Evolutionary conservation across 768 basidiomycete species (phyloP).

Genomic region (Amanita fuliginea): DNA sequence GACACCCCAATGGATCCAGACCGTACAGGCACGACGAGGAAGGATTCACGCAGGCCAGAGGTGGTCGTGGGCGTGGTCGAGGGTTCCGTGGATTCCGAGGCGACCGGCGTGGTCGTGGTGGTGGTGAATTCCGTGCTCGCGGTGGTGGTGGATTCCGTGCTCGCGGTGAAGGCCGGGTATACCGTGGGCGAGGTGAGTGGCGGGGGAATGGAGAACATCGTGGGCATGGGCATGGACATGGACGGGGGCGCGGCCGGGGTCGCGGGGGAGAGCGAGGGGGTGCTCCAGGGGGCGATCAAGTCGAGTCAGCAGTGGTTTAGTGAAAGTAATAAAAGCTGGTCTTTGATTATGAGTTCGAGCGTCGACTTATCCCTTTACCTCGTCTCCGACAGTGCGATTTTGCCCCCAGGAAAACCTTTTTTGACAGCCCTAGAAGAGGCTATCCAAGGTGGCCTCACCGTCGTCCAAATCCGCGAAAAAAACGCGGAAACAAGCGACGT

Average conservation of each 20-base stretch:
- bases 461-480: slow-evolving; percentile 90
- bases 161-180: slow-evolving; percentile 19
- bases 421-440: slow-evolving; percentile 69
- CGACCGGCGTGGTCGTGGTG: slow-evolving; percentile 16
- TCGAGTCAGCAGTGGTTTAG: no score
- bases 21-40: slow-evolving; percentile 38
- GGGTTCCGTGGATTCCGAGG: slow-evolving; percentile 26
- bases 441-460: slow-evolving; percentile 75
- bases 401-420: slow-evolving; percentile 66
- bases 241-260: slow-evolving; percentile 2
- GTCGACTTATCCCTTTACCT: slow-evolving; percentile 73
- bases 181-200: slow-evolving; percentile 18
- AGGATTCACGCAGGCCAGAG: slow-evolving; percentile 45
- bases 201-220: slow-evolving; percentile 2
- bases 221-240: slow-evolving; percentile 5
- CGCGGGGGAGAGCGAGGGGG: slow-evolving; percentile 1
- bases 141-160: slow-evolving; percentile 20
- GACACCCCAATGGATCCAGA: slow-evolving; percentile 18
- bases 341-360: no score
- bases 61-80: slow-evolving; percentile 33
- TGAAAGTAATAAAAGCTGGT: no score
- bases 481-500: slow-evolving; percentile 71
- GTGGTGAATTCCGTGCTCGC: slow-evolving; percentile 22
- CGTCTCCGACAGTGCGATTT: slow-evolving; percentile 71
- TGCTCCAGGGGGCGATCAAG: background rate